Evolutionary conservation across 2,329 filamentous ascomycete genomes (phyloP).

Genomic region (Sporothrix mexicana): DNA sequence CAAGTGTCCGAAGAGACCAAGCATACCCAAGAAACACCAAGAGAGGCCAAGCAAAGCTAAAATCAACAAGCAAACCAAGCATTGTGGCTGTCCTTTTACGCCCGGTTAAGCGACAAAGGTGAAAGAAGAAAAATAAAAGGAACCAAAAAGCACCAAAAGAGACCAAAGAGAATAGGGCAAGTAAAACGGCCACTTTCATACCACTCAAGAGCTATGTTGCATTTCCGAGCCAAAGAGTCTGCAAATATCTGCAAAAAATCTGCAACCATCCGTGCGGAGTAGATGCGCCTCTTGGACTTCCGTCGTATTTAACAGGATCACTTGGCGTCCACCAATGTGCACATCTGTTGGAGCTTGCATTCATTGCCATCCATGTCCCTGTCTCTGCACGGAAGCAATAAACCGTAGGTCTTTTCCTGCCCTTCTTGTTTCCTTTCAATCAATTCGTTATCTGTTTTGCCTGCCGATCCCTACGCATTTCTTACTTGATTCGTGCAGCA

Average conservation of each 20-base stretch:
- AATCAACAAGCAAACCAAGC: no score
- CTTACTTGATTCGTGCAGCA: not conserved
- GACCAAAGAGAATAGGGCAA: no score
- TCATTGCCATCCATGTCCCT: not conserved
- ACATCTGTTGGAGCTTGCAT: no score
- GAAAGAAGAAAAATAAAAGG: not conserved
- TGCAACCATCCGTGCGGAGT: not conserved
- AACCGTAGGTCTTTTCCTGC: not conserved
- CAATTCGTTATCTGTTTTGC: not conserved
- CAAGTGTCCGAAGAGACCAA: not conserved
- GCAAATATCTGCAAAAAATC: not conserved
- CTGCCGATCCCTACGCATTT: not conserved
- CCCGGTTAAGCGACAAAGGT: not conserved
- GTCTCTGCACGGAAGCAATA: not conserved
- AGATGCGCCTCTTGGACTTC: not conserved
- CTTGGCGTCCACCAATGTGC: not conserved
- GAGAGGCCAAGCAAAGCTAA: no score
- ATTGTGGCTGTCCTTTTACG: not conserved
- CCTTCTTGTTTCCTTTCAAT: not conserved
- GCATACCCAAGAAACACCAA: no score
- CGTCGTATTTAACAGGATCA: not conserved
- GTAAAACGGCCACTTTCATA: not conserved
- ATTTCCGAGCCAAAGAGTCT: not conserved
- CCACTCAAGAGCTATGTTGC: not conserved
- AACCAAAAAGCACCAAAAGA: no score